Base-by-base conservation (phyloP, 2,329 filamentous ascomycete genomes). In the Colletotrichum lindemuthianum region DNA sequence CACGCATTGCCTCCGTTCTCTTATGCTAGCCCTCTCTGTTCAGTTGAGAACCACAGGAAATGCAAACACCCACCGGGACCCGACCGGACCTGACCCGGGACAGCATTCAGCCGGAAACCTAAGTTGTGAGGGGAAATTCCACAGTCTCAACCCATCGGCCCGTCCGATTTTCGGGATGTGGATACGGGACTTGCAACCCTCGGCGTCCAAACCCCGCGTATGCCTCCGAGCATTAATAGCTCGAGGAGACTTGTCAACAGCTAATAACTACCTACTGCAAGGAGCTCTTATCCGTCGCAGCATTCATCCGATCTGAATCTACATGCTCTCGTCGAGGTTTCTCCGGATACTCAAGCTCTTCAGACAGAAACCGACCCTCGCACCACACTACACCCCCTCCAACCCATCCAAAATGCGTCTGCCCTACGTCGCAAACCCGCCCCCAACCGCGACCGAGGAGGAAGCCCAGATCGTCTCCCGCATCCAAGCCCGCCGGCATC, bases 401-500 rank as follows among this genome's bases (percentile, higher is more conserved):
- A 43, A 34, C 45, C 44, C 67, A 54, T 60, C 48, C 72, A 79
- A 71, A 16, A 92, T 92, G 90, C 88, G 88, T 74, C 79, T 92
- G 70, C 87, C 89, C 44, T 92, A 92, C 82, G 81, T 85, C 63
- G 71, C 83, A 70, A 79, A 84, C 76, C 84, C 83, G 43, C 85
- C 80, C 3, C 76, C 78, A 11, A 76, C 81, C 9, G 69, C 78
- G 13, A 75, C 76, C 32, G 68, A 77, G 2, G 79, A 84, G 48
- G 82, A 88, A 6, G 78, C 78, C 1, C 85, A 81, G 39, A 88
- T 92, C 72, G 84, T 91, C 68, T 70, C 80, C 53, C 89, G 89
- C 70, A 87, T 93, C 71, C 78, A 81, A 9, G 87, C 84, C 39
- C 89, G 91, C 13, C 88, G 91, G 32, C 78, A 81, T 2, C 90